Percentiles rank a stretch among this genome's conserved stretches.
These are phyloP conservation scores for Thuidium tamariscinum DNA, from an alignment of 225 moss, liverwort and hornwort species.

Conservation along the genomic window DNA sequence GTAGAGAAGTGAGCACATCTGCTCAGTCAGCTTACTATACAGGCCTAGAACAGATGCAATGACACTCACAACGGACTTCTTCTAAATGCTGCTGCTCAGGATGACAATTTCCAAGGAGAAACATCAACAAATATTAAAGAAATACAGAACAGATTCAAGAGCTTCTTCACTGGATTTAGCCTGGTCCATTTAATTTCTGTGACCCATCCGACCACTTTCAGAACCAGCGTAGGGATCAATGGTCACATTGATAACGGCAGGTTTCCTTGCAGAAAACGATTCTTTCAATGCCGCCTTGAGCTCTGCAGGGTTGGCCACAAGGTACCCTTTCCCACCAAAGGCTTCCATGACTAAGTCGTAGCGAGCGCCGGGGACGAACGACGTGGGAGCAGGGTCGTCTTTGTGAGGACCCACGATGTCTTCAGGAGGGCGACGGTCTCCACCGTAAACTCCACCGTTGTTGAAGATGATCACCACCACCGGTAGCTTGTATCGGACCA, in stretches of 20 bases:
- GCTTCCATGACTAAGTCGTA: conserved; percentile 95
- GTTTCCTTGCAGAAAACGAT: conserved; percentile 67
- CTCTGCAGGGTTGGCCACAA: conserved; percentile 75
- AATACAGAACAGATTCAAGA: not conserved
- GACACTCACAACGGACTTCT: not conserved
- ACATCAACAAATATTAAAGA: not conserved
- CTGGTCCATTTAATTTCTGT: conserved; percentile 44
- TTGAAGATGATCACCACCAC: conserved; percentile 96
- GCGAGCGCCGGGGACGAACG: conserved; percentile 94
- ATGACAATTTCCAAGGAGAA: not conserved
- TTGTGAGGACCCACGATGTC: conserved; percentile 69
- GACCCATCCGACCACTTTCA: conserved; percentile 98
- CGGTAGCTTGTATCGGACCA: conserved; percentile 84
- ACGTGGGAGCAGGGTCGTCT: conserved; percentile 89
- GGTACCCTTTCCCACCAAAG: conserved; percentile 88
- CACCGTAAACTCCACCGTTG: conserved; percentile 96
- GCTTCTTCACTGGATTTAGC: not conserved
- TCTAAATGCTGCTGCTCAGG: not conserved
- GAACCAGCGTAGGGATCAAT: conserved; percentile 92
- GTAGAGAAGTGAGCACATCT: not conserved
- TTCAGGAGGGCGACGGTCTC: conserved; percentile 76
- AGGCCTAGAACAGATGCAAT: not conserved
- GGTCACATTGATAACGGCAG: conserved; percentile 84
- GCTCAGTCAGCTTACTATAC: not conserved
- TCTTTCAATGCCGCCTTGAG: conserved; percentile 62